Percentiles rank a stretch among this genome's conserved stretches.
phyloP scores from a whole-genome alignment of 176 grass and related monocot species.

The Oryza officinalis region DNA sequence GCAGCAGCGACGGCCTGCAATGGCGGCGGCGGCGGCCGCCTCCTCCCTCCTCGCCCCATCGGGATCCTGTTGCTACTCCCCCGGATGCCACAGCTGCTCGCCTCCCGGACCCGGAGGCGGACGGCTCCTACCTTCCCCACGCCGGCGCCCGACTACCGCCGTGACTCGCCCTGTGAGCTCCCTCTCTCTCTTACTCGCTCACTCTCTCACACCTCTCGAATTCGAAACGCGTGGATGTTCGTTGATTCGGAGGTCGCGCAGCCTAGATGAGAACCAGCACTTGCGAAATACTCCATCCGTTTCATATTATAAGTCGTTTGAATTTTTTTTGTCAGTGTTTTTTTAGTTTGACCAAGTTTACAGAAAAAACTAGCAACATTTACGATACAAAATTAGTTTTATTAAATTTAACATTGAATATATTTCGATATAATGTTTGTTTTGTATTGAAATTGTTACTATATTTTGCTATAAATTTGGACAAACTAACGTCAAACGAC shows the following conservation, averaged over 20 bases:
- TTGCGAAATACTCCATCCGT: not conserved
- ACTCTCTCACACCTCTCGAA: not conserved
- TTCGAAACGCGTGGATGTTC: not conserved
- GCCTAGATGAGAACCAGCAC: not conserved
- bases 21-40: slow-evolving; percentile 33
- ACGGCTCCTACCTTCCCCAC: not conserved
- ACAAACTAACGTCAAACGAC: too few species aligned
- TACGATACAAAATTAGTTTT: too few species aligned
- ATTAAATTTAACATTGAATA: too few species aligned
- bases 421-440: too few species aligned
- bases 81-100: not conserved
- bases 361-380: too few species aligned
- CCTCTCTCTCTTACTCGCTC: not conserved
- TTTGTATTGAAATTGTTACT: too few species aligned
- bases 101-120: not conserved
- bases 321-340: too few species aligned
- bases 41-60: not conserved
- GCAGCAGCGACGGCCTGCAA: not conserved
- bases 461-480: too few species aligned
- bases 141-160: not conserved
- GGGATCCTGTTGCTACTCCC: not conserved
- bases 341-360: too few species aligned
- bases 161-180: not conserved
- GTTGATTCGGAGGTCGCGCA: not conserved
- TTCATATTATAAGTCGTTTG: too few species aligned